Evolutionary conservation across 208 protist species (phyloP).

Genomic region (Leishmania aethiopica): DNA sequence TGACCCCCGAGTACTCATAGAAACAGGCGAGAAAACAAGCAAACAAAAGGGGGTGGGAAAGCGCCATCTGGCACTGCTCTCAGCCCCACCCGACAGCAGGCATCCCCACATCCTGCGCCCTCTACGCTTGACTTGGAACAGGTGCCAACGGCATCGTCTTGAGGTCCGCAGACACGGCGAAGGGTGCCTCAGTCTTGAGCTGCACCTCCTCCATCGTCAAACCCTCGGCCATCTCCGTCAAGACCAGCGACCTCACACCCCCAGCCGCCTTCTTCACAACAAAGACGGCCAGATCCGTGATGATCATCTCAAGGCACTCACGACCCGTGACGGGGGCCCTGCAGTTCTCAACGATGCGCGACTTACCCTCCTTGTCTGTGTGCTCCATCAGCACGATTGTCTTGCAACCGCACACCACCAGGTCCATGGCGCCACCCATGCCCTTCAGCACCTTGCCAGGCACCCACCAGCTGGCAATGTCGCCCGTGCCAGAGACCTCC

Average conservation of each 20-base stretch:
- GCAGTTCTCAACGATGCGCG: conserved; percentile 87
- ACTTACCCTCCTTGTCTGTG: conserved; percentile 68
- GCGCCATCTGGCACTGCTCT: background rate
- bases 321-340: conserved; percentile 83
- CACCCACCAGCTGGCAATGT: conserved; percentile 96
- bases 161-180: conserved; percentile 39
- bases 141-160: conserved; percentile 34
- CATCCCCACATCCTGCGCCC: background rate
- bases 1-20: no score
- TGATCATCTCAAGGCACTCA: conserved; percentile 79
- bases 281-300: conserved; percentile 94
- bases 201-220: conserved; percentile 79
- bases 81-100: background rate
- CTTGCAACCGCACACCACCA: conserved; percentile 62
- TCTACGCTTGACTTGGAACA: background rate
- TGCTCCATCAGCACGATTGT: conserved; percentile 96
- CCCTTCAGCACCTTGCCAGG: conserved; percentile 94
- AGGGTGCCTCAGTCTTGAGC: conserved; percentile 43
- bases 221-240: conserved; percentile 78
- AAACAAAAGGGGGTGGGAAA: no score
- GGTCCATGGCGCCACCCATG: conserved; percentile 95
- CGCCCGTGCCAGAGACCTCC: conserved; percentile 86
- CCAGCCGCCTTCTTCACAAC: conserved; percentile 41
- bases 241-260: conserved; percentile 34
- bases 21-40: no score